Conservation (phyloP, 1,284 basidiomycete genomes). For the Cutaneotrichosporon sp. region DNA sequence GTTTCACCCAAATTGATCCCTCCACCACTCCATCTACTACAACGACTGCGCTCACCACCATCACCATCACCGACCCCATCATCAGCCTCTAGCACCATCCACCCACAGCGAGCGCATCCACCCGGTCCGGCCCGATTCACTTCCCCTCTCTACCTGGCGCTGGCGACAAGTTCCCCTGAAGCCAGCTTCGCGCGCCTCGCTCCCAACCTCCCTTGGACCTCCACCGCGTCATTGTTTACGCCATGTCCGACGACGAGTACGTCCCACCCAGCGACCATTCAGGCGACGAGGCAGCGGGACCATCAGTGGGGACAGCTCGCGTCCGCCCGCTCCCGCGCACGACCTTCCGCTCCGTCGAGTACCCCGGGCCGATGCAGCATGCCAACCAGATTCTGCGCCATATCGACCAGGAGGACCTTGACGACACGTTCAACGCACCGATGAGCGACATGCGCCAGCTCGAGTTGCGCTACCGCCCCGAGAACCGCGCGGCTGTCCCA, state of each 20-base stretch:
- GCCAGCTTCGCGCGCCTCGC: background rate
- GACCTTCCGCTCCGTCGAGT: slow-evolving; percentile 78
- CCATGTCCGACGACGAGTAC: slow-evolving; percentile 15
- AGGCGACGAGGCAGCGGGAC: background rate
- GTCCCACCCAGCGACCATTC: slow-evolving; percentile 3
- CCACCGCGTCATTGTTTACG: slow-evolving; percentile 8
- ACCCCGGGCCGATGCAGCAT: slow-evolving; percentile 77
- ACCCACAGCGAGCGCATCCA: too few relatives aligned
- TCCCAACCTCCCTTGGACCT: background rate
- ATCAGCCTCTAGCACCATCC: background rate
- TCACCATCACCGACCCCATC: background rate
- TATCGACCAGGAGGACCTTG: slow-evolving; percentile 68
- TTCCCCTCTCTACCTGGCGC: too few relatives aligned
- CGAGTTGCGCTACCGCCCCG: slow-evolving; percentile 71
- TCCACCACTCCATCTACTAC: background rate
- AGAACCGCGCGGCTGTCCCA: slow-evolving; percentile 75
- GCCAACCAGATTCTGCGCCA: slow-evolving; percentile 63
- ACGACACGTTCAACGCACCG: slow-evolving; percentile 63
- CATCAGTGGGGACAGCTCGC: slow-evolving; percentile 45
- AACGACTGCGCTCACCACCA: too few relatives aligned
- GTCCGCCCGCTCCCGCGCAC: slow-evolving; percentile 62
- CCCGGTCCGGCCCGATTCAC: background rate
- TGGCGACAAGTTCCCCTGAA: background rate
- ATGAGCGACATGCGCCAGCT: slow-evolving; percentile 55
- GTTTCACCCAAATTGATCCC: background rate